These are phyloP conservation scores for Penicillium capsulatum DNA, from an alignment of 2,329 filamentous ascomycete species.

Conservation along the genomic window DNA sequence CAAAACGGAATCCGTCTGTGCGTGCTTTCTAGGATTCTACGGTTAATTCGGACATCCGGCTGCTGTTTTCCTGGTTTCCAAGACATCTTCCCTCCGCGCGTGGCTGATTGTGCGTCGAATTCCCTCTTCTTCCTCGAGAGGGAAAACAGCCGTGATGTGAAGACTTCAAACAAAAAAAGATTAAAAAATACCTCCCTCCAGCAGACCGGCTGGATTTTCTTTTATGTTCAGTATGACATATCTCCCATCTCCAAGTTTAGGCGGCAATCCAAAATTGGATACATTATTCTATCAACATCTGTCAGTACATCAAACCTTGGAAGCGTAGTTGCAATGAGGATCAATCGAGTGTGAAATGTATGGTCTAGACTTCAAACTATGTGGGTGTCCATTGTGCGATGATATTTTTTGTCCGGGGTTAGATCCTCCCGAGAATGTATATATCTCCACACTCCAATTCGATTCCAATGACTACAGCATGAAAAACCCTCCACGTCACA, in stretches of 20 bases:
- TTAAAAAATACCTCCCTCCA: conserved; percentile 37
- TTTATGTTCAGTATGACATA: conserved; percentile 37
- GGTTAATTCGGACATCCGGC: conserved; percentile 33
- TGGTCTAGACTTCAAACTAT: not conserved
- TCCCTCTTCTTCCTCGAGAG: conserved; percentile 10
- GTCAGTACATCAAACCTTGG: conserved; percentile 3
- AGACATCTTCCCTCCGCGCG: conserved; percentile 25
- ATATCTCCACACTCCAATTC: conserved; percentile 6
- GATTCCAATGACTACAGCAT: not conserved
- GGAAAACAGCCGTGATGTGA: conserved; percentile 32
- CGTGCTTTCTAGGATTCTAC: conserved; percentile 31
- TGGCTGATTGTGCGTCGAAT: conserved; percentile 31
- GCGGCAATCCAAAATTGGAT: conserved; percentile 31
- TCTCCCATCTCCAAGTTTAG: conserved; percentile 32
- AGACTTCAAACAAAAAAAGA: conserved; percentile 32
- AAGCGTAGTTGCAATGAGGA: not conserved
- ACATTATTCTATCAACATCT: conserved; percentile 11
- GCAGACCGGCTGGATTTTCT: conserved; percentile 31
- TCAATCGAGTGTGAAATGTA: no score
- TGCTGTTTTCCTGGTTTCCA: conserved; percentile 32
- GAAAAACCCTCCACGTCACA: not conserved
- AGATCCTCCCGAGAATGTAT: not conserved
- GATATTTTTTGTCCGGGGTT: conserved; percentile 8
- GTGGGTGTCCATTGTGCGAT: conserved; percentile 11
- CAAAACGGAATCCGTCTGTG: conserved; percentile 35